These are phyloP conservation scores for Acrocalymma vagum DNA, from an alignment of 2,329 filamentous ascomycete species.

Conservation along the genomic window DNA sequence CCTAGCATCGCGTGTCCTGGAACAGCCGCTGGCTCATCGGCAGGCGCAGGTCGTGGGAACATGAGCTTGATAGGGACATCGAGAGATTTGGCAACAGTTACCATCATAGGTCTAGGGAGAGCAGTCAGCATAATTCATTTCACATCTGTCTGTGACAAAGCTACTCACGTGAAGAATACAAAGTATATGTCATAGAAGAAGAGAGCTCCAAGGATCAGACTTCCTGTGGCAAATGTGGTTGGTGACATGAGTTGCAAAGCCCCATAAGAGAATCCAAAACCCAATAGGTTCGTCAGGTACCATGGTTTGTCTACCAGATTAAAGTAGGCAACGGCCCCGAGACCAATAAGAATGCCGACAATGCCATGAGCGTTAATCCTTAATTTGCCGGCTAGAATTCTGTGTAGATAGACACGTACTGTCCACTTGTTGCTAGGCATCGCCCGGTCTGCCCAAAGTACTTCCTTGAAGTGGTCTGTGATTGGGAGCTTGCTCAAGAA, in stretches of 20 bases:
- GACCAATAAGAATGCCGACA: conserved; percentile 63
- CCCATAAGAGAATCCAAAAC: conserved; percentile 85
- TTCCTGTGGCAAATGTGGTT: conserved; percentile 84
- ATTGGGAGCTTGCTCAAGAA: conserved; percentile 58
- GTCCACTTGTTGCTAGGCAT: conserved; percentile 60
- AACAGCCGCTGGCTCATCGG: conserved; percentile 53
- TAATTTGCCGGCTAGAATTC: conserved; percentile 57
- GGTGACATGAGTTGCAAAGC: conserved; percentile 86
- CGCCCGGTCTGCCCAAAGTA: conserved; percentile 61
- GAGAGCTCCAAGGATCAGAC: conserved; percentile 77
- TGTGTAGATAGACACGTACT: conserved; percentile 63
- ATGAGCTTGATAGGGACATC: conserved; percentile 94
- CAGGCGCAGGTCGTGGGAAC: conserved; percentile 71
- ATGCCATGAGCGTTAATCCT: conserved; percentile 64
- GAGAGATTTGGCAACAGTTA: conserved; percentile 85
- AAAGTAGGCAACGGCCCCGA: conserved; percentile 70
- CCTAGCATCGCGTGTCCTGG: conserved; percentile 77
- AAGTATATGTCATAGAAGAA: conserved; percentile 97
- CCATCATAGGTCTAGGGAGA: conserved; percentile 73
- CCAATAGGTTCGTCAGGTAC: conserved; percentile 85
- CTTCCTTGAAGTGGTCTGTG: conserved; percentile 37
- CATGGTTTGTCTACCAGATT: conserved; percentile 68
- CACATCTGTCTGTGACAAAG: not conserved
- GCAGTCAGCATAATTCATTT: conserved; percentile 10
- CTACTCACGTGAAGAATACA: conserved; percentile 79